A percentile compares a stretch with the other conserved stretches of the same genome.
Evolutionary conservation across 306 rosid genomes (phyloP).

Genomic region (Cyamopsis tetragonoloba): DNA sequence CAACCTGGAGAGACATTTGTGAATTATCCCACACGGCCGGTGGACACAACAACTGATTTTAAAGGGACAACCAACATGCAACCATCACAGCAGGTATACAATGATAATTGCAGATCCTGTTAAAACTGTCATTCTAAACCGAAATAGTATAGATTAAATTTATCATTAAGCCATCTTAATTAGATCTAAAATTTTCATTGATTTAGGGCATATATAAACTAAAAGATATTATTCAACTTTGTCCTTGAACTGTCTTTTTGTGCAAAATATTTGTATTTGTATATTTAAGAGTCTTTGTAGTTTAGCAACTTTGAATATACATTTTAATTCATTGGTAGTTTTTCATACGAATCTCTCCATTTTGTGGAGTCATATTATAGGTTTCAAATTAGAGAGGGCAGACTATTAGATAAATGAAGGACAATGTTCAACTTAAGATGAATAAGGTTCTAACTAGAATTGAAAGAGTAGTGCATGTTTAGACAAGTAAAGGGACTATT

Average conservation of each 20-base stretch:
- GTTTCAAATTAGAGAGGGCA: neutral
- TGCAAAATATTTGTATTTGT: slow-evolving; percentile 13
- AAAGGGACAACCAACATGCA: slow-evolving; percentile 92
- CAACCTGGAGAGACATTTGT: slow-evolving; percentile 81
- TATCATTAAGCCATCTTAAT: slow-evolving; percentile 11
- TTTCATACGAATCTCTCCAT: neutral
- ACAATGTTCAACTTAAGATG: neutral
- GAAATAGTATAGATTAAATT: neutral
- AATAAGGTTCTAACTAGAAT: slow-evolving; percentile 11
- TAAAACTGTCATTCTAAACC: slow-evolving; percentile 18
- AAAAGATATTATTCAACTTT: neutral
- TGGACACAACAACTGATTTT: slow-evolving; percentile 88
- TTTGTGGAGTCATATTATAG: slow-evolving; percentile 11
- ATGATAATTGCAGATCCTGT: slow-evolving; percentile 1
- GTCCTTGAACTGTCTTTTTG: slow-evolving; percentile 1
- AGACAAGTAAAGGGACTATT: neutral
- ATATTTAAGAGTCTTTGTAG: slow-evolving; percentile 13
- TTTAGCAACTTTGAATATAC: neutral
- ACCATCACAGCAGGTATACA: slow-evolving; percentile 70
- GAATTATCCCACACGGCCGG: slow-evolving; percentile 87
- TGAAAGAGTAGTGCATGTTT: neutral
- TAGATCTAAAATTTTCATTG: neutral
- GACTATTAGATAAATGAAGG: slow-evolving; percentile 8
- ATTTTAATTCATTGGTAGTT: neutral
- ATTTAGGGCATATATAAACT: slow-evolving; percentile 8